These are phyloP conservation scores for Colletotrichum viniferum DNA, from an alignment of 2,329 filamentous ascomycete species.

Conservation along the genomic window DNA sequence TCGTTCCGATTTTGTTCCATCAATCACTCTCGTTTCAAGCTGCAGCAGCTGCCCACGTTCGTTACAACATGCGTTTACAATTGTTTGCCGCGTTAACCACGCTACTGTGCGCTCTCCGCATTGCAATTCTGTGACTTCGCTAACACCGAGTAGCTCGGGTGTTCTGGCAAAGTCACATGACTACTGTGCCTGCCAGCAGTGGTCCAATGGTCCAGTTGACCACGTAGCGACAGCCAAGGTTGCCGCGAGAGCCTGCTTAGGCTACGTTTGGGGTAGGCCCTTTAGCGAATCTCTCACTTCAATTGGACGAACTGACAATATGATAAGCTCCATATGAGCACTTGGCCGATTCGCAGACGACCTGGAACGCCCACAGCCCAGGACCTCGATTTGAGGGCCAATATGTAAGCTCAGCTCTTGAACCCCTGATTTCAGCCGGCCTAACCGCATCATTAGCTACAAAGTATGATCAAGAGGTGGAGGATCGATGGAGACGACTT, in stretches of 20 bases:
- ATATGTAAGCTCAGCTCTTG: not conserved
- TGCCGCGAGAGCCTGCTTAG: not conserved
- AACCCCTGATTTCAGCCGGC: not conserved
- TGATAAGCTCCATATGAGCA: not conserved
- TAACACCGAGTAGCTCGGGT: fast-evolving
- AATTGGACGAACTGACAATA: not conserved
- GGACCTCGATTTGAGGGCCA: not conserved
- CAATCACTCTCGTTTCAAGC: not conserved
- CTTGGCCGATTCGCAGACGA: not conserved
- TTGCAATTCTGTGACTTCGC: not conserved
- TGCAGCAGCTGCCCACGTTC: not conserved
- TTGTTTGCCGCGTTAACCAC: not conserved
- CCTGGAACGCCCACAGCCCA: not conserved
- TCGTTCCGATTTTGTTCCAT: not conserved
- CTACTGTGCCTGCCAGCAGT: not conserved
- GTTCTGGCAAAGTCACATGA: not conserved
- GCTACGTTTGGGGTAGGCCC: not conserved
- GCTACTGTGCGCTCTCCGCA: not conserved
- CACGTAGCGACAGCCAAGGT: not conserved
- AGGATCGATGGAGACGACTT: not conserved
- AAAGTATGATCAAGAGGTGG: not conserved
- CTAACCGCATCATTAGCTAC: not conserved
- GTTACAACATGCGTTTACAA: not conserved
- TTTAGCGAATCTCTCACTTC: too few species aligned
- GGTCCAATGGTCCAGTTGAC: not conserved